Percentiles rank a stretch among this genome's conserved stretches.
phyloP scores from a whole-genome alignment of 2,329 filamentous ascomycete genomes.

The Exophiala sideris region DNA sequence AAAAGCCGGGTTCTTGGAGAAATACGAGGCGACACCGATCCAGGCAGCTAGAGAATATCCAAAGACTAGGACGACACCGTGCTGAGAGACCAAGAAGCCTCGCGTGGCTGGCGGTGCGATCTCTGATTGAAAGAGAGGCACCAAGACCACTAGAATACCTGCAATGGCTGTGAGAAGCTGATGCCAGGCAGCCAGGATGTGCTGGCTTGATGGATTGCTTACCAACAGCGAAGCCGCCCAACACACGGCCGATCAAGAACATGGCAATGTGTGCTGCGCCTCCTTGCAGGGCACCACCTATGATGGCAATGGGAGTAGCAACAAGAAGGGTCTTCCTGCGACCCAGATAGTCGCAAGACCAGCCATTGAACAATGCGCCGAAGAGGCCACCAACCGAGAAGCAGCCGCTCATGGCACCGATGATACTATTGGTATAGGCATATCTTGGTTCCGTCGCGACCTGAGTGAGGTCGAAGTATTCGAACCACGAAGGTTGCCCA shows the following conservation, averaged over 20 bases:
- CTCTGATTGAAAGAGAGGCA: constrained; percentile 7
- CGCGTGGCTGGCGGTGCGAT: constrained; percentile 25
- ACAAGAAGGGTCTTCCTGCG: constrained; percentile 4
- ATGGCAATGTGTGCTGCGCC: constrained; percentile 1
- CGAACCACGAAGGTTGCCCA: constrained; percentile 52
- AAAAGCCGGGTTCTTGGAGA: constrained; percentile 38
- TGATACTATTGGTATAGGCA: constrained; percentile 39
- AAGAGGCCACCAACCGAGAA: constrained; percentile 7
- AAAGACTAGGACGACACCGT: constrained; percentile 46
- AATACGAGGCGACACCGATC: constrained; percentile 46
- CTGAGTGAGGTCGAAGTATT: constrained; percentile 42
- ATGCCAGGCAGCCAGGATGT: not conserved
- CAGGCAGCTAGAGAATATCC: constrained; percentile 45
- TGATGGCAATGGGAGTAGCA: not conserved
- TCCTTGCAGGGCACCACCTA: not conserved
- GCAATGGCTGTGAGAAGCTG: too few species aligned
- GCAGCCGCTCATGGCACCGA: constrained; percentile 1
- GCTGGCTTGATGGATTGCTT: not conserved
- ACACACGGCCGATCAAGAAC: not conserved
- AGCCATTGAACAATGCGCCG: constrained; percentile 1
- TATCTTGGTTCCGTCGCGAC: not conserved
- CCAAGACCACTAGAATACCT: constrained; percentile 1
- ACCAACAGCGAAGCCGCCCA: constrained; percentile 1
- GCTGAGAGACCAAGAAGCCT: constrained; percentile 45
- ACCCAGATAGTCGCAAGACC: constrained; percentile 1